Percentiles rank a stretch among this genome's conserved stretches.
phyloP scores from a whole-genome alignment of 2,329 filamentous ascomycete genomes.

The Claviceps monticola region DNA sequence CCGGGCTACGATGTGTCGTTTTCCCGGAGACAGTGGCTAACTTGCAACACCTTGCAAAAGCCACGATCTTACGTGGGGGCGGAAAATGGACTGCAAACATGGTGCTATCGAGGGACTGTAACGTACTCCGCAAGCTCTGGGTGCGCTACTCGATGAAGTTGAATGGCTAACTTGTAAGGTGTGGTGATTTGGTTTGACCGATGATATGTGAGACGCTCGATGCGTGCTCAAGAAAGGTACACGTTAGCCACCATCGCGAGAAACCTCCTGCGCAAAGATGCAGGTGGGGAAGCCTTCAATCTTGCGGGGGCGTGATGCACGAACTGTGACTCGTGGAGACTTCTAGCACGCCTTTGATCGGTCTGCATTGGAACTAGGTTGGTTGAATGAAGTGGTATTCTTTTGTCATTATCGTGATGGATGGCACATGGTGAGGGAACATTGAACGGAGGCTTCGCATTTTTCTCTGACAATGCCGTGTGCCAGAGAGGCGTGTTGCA shows the following conservation, averaged over 20 bases:
- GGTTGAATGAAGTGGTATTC: too few species aligned
- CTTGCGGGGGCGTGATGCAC: neutral
- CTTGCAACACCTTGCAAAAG: neutral
- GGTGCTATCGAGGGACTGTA: neutral
- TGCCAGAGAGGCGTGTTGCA: neutral
- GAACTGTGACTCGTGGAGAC: neutral
- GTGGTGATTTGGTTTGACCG: neutral
- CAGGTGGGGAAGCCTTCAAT: neutral
- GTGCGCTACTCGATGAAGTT: neutral
- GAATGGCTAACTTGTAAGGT: neutral
- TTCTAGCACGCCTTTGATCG: too few species aligned
- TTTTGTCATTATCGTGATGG: too few species aligned
- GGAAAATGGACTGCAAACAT: neutral
- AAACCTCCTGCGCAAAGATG: neutral
- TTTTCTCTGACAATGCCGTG: neutral
- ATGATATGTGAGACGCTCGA: neutral
- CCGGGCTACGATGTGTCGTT: neutral
- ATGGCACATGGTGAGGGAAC: too few species aligned
- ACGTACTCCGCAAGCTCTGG: neutral
- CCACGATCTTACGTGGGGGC: neutral
- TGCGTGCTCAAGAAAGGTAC: neutral
- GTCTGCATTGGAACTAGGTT: too few species aligned
- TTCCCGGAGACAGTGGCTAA: neutral
- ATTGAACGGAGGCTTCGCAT: neutral
- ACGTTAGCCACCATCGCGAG: neutral